Evolutionary conservation across 176 grass and related monocot species (phyloP).

Genomic region (Leersia perrieri): DNA sequence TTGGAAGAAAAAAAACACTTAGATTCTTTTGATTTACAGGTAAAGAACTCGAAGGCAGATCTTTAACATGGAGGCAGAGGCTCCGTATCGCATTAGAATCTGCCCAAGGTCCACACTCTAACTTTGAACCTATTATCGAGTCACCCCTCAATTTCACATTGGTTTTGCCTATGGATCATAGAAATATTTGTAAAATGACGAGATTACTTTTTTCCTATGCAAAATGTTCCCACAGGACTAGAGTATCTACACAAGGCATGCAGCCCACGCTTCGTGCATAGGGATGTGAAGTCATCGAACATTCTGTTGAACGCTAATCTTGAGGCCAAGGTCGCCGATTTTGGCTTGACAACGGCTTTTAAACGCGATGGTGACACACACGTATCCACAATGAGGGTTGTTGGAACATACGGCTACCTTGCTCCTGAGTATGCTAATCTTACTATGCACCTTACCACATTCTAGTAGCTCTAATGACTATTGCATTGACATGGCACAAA

Average conservation of each 20-base stretch:
- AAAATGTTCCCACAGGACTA: not conserved
- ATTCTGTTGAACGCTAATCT: slow-evolving; percentile 43
- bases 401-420: slow-evolving; percentile 49
- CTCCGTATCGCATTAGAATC: slow-evolving; percentile 45
- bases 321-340: slow-evolving; percentile 63
- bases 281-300: slow-evolving; percentile 61
- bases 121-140: no score
- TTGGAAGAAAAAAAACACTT: not conserved
- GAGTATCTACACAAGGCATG: slow-evolving; percentile 61
- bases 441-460: not conserved
- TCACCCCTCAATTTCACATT: no score
- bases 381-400: not conserved
- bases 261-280: slow-evolving; percentile 45
- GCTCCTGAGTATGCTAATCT: slow-evolving; percentile 52
- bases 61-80: slow-evolving; percentile 47
- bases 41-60: not conserved
- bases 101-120: slow-evolving; percentile 32
- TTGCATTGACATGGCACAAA: not conserved
- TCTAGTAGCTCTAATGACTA: not conserved
- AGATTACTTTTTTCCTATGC: not conserved
- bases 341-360: slow-evolving; percentile 47
- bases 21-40: slow-evolving; percentile 16
- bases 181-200: not conserved
- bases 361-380: not conserved
- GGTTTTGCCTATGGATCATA: not conserved